Evolutionary conservation across 2,329 filamentous ascomycete species (phyloP).

Genomic region (Sporothrix humicola): DNA sequence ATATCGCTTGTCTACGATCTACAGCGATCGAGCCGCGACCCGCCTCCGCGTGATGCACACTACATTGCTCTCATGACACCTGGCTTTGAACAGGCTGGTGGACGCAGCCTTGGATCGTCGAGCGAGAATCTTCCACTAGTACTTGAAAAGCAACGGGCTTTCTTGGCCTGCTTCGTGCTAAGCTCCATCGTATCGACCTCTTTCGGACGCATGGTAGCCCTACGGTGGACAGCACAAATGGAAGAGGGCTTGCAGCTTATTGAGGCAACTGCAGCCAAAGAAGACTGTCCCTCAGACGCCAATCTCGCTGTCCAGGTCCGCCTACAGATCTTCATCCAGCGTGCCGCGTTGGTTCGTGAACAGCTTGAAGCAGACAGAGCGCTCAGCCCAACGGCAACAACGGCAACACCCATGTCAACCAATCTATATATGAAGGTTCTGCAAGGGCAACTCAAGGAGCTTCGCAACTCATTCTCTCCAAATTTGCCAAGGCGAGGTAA

Average conservation of each 20-base stretch:
- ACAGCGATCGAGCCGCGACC: conserved; percentile 42
- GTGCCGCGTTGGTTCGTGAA: conserved; percentile 43
- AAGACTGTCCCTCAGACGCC: conserved; percentile 42
- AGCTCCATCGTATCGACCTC: conserved; percentile 46
- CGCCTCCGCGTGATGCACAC: conserved; percentile 42
- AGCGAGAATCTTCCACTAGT: background rate
- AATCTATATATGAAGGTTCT: conserved; percentile 44
- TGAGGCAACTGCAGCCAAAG: conserved; percentile 36
- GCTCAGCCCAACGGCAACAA: background rate
- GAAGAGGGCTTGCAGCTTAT: conserved; percentile 46
- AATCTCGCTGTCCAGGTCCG: conserved; percentile 47
- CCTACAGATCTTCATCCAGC: conserved; percentile 46
- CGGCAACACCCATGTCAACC: conserved; percentile 26
- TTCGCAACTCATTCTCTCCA: conserved; percentile 42
- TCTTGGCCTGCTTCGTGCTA: conserved; percentile 45
- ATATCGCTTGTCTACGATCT: conserved; percentile 49
- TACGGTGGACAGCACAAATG: conserved; percentile 49
- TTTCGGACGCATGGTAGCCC: conserved; percentile 45
- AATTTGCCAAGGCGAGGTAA: conserved; percentile 37
- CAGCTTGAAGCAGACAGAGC: conserved; percentile 36
- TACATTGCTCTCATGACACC: conserved; percentile 44
- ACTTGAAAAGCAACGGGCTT: conserved; percentile 42
- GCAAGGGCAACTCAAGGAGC: conserved; percentile 44
- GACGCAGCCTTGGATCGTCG: background rate
- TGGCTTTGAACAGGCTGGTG: conserved; percentile 36